These are phyloP conservation scores for Pseudofabraea citricarpa DNA, from an alignment of 2,329 filamentous ascomycete species.

Conservation along the genomic window DNA sequence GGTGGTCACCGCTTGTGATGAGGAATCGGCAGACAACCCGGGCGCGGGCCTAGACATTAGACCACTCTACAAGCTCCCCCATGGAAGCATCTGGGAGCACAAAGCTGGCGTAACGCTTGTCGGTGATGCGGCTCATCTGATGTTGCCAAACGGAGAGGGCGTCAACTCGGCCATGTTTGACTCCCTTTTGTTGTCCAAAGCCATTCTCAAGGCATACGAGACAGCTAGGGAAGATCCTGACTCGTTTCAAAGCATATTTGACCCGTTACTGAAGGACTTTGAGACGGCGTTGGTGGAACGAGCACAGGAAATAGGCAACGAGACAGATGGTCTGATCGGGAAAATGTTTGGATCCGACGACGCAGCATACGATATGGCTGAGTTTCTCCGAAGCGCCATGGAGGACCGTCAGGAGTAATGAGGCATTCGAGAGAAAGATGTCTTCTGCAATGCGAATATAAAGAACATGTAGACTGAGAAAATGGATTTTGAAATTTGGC, in stretches of 20 bases:
- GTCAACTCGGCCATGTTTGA: conserved; percentile 41
- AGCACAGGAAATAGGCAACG: conserved; percentile 5
- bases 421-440: background rate
- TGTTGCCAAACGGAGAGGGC: conserved; percentile 38
- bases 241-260: conserved; percentile 13
- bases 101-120: conserved; percentile 36
- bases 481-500: no score
- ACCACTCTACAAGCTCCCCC: conserved; percentile 12
- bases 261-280: conserved; percentile 16
- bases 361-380: conserved; percentile 1
- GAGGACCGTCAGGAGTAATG: background rate
- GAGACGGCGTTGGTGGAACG: conserved; percentile 17
- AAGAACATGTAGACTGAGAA: no score
- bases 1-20: conserved; percentile 20
- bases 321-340: conserved; percentile 13
- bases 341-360: conserved; percentile 2
- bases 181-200: conserved; percentile 35
- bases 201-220: conserved; percentile 17
- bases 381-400: background rate
- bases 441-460: background rate
- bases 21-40: conserved; percentile 9
- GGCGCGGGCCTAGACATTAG: conserved; percentile 16
- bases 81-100: conserved; percentile 29
- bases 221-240: background rate
- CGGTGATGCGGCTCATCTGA: conserved; percentile 42